Evolutionary conservation across 192 early-diverging fungal species (phyloP), one percentile per base, ranked within the genome.

Genomic region (Coemansia sp.): DNA sequence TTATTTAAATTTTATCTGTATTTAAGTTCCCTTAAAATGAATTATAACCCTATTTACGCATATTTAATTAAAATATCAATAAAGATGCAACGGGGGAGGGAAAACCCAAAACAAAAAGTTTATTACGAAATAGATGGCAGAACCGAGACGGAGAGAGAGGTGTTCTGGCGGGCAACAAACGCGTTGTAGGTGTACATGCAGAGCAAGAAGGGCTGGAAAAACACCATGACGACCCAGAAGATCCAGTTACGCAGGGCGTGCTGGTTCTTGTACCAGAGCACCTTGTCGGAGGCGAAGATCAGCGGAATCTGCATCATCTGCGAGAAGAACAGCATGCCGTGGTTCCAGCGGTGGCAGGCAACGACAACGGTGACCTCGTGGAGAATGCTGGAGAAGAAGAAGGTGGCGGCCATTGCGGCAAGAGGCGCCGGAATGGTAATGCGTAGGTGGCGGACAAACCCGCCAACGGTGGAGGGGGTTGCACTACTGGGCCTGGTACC

Each of bases 181-280:
- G 81, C 75, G 32, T 55, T 42, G 39, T 72, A 70, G 1, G 81
- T 83, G 69, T 96, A 96, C 8, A 90, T 70, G 63, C 93, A 89
- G 19, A 89, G 87, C 5, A 96, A 72, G 13, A 95, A 55, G 48
- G 94, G 94, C 19, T 92, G 93, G 14, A 91, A 95, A 63, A 86
- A 65, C 53, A 95, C 91, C 91, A 98, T 93, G 22, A 88, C 87
- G 50, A 94, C 78, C 97, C 97, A 98, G 73, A 98, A 97, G 53
- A 91, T 69, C 16, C 76, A 88, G 83, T 98, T 97, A 7, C 92
- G 90, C 19, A 95, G 54, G 55, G 90, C 76, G 49, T 84, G 87
- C 14, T 86, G 79, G 54, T 87, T 76, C 67, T 84, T 86, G 59
- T 95, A 82, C 41, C 76, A 71, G 20, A 83, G 83, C 17, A 88